Evolutionary conservation across 192 early-diverging fungal species (phyloP).

Genomic region (Linderina pennispora): DNA sequence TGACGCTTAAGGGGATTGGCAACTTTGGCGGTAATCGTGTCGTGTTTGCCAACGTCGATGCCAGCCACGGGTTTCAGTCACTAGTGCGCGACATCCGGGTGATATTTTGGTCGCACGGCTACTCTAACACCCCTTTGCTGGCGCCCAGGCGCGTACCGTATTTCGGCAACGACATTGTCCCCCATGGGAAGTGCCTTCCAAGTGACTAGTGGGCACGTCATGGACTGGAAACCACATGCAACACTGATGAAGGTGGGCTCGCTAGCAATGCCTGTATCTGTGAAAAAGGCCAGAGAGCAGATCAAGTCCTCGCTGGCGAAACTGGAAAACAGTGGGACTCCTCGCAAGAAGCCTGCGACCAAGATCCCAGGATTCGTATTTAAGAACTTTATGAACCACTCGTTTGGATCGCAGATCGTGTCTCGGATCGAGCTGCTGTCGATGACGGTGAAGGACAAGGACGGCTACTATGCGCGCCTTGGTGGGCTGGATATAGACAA

Average conservation of each 20-base stretch:
- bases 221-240: conserved; percentile 3
- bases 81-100: conserved; percentile 4
- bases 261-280: conserved; percentile 10
- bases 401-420: not conserved
- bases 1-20: not conserved
- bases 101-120: conserved; percentile 11
- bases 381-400: not conserved
- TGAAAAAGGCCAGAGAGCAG: too few species aligned
- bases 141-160: conserved; percentile 1
- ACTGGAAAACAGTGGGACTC: too few species aligned
- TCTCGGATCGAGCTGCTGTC: conserved; percentile 2
- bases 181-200: not conserved
- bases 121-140: not conserved
- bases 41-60: not conserved
- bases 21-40: not conserved
- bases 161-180: conserved; percentile 4
- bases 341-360: too few species aligned
- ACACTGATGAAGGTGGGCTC: conserved; percentile 10
- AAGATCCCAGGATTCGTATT: too few species aligned
- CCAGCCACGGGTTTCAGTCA: not conserved
- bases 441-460: conserved; percentile 3
- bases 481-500: not conserved
- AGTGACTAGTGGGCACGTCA: not conserved
- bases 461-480: not conserved
- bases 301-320: too few species aligned